Percentiles rank a stretch among this genome's conserved stretches.
These are phyloP conservation scores for Colletotrichum simmondsii DNA, from an alignment of 2,329 filamentous ascomycete genomes.

Conservation along the genomic window DNA sequence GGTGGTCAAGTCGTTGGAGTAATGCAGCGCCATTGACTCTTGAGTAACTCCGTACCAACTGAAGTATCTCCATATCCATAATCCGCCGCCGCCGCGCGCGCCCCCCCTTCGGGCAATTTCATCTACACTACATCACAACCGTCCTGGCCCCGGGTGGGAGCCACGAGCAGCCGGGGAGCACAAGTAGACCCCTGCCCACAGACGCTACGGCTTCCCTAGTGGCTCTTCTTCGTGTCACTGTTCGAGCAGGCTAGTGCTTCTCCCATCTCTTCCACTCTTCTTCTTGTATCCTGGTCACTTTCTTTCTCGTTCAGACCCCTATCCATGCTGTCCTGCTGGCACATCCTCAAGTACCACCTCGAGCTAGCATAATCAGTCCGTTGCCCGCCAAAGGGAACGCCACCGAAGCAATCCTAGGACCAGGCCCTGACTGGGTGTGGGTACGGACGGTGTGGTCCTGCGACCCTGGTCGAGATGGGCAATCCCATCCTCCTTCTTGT, in stretches of 20 bases:
- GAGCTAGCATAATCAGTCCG: slow-evolving; percentile 35
- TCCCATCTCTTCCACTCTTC: slow-evolving; percentile 43
- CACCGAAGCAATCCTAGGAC: slow-evolving; percentile 37
- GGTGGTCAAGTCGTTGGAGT: slow-evolving; percentile 22
- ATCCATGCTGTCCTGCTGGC: slow-evolving; percentile 42
- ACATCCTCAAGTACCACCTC: slow-evolving; percentile 28
- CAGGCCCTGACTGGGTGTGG: slow-evolving; percentile 31
- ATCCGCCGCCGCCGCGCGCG: slow-evolving; percentile 23
- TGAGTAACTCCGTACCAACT: no score
- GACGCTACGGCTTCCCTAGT: slow-evolving; percentile 36
- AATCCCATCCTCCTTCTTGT: slow-evolving; percentile 31
- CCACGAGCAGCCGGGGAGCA: slow-evolving; percentile 33
- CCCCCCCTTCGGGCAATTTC: slow-evolving; percentile 55
- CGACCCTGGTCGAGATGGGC: slow-evolving; percentile 28
- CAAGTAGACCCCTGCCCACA: slow-evolving; percentile 37
- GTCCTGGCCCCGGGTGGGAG: slow-evolving; percentile 43
- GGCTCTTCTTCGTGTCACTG: slow-evolving; percentile 41
- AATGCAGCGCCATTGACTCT: slow-evolving; percentile 41
- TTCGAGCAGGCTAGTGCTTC: slow-evolving; percentile 39
- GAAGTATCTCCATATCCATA: slow-evolving; percentile 36
- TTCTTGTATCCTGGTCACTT: slow-evolving; percentile 31
- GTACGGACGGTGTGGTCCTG: slow-evolving; percentile 33
- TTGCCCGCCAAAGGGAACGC: slow-evolving; percentile 33
- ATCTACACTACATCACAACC: slow-evolving; percentile 53
- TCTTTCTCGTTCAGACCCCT: slow-evolving; percentile 40